Evolutionary conservation across 345 rosid species (phyloP), one percentile per base, ranked within the genome.

Genomic region (Brassica juncea): DNA sequence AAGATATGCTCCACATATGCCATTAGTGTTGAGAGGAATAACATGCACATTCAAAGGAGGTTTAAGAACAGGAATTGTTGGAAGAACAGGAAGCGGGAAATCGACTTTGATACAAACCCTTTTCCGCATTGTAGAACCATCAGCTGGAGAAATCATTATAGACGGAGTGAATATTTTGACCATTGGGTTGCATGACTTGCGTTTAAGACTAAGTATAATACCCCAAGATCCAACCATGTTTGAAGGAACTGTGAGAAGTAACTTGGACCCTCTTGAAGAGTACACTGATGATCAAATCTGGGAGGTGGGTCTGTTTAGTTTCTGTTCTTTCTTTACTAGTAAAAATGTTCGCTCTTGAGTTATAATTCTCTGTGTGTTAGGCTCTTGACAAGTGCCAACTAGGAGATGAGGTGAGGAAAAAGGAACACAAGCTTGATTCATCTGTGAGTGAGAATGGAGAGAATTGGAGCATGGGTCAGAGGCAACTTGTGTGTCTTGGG

Each of bases 191-290:
- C 93, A 92, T 47, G 94, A 94, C 83, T 84, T 94, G 80, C 85
- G 97, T 77, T 87, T 89, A 60, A 88, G 88, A 59, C 86, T 92
- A 8, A 89, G 97, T 84, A 92, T 94, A 39, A 92, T 92, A 79
- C 97, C 97, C 21, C 99, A 91, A 78, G 99, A 92, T 77, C 99
- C 97, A 49, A 91, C 92, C 66, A 89, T 92, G 97, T 94, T 94
- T 79, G 95, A 92, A 84, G 99, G 99, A 44, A 92, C 95, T 0
- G 80, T 92, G 15, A 68, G 97, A 77, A 89, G 91, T 76, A 92
- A 94, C 81, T 81, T 94, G 60, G 97, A 94, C 79, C 97, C 99
- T 39, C 90, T 94, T 39, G 93, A 91, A 83, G 95, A 91, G 84
- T 87, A 90, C 85, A 81, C 88, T 1, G 99, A 94, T 72, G 86